Percentiles rank a stretch among this genome's conserved stretches.
These are phyloP conservation scores for Kurtzmaniella quercitrusa DNA, from an alignment of 1,139 yeast genomes.

Conservation along the genomic window DNA sequence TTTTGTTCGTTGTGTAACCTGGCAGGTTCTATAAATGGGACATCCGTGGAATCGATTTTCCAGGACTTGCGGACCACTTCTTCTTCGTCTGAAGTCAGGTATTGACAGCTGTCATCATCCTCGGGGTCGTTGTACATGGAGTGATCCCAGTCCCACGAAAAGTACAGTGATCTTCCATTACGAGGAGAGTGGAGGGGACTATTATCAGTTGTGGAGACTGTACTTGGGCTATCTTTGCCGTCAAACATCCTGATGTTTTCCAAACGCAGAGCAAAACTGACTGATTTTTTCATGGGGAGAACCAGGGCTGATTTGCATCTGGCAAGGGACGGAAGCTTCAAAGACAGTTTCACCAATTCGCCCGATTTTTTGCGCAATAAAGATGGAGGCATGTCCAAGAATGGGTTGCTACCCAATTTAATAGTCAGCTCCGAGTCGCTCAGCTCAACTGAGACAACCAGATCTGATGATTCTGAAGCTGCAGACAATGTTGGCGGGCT, in stretches of 20 bases:
- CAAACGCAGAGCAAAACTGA: conserved; percentile 34
- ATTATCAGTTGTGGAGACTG: conserved; percentile 30
- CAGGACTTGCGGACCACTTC: conserved; percentile 8
- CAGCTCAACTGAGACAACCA: background rate
- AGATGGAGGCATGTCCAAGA: conserved; percentile 12
- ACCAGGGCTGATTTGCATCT: conserved; percentile 24
- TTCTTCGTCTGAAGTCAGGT: conserved; percentile 17
- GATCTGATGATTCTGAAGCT: background rate
- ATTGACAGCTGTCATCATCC: conserved; percentile 15
- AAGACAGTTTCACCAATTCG: conserved; percentile 37
- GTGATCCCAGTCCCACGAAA: conserved; percentile 11
- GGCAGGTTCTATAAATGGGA: background rate
- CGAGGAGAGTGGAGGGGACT: conserved; percentile 36
- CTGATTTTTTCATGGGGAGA: conserved; percentile 25
- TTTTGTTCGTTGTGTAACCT: conserved; percentile 1
- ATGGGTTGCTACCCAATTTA: conserved; percentile 1
- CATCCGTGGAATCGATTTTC: conserved; percentile 7
- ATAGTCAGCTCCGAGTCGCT: conserved; percentile 1
- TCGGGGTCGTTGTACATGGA: conserved; percentile 7
- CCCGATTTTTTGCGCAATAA: conserved; percentile 37
- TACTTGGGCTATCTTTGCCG: conserved; percentile 38
- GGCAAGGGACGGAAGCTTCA: conserved; percentile 26
- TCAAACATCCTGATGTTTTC: conserved; percentile 39
- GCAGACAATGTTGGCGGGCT: conserved; percentile 4
- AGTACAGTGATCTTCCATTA: conserved; percentile 10